Percentiles rank a stretch among this genome's conserved stretches.
Evolutionary conservation across 1,139 yeast genomes (phyloP).

Genomic region (Saccharomycopsis crataegensis): DNA sequence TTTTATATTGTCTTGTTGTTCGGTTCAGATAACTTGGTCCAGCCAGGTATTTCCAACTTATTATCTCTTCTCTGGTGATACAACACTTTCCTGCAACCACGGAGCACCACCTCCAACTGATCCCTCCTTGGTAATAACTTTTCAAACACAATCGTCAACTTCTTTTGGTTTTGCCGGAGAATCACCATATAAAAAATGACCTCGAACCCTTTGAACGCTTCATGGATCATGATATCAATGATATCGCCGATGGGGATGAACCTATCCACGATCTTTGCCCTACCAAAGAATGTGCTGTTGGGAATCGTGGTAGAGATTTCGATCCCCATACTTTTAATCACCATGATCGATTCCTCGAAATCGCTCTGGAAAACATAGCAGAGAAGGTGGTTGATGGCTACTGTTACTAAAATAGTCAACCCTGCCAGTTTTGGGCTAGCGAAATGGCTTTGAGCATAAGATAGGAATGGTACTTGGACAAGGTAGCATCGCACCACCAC

Average conservation of each 20-base stretch:
- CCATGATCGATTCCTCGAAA: slow-evolving; percentile 23
- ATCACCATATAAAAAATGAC: slow-evolving; percentile 48
- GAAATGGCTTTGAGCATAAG: neutral
- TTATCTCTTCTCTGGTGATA: slow-evolving; percentile 21
- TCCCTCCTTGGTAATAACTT: slow-evolving; percentile 40
- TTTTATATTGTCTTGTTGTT: too few relatives aligned
- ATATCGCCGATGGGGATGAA: slow-evolving; percentile 44
- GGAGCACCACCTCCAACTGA: slow-evolving; percentile 36
- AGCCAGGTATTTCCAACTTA: slow-evolving; percentile 13
- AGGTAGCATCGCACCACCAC: neutral
- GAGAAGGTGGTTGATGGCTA: slow-evolving; percentile 8
- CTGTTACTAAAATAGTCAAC: neutral
- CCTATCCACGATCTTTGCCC: slow-evolving; percentile 9
- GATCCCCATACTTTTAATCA: slow-evolving; percentile 27
- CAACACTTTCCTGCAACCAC: slow-evolving; percentile 29
- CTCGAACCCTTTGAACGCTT: slow-evolving; percentile 49
- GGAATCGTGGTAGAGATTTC: slow-evolving; percentile 25
- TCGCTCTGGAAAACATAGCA: slow-evolving; percentile 14
- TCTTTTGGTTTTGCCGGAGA: slow-evolving; percentile 33
- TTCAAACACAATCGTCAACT: slow-evolving; percentile 41
- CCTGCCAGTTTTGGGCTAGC: neutral
- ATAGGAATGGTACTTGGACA: neutral
- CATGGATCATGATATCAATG: slow-evolving; percentile 52
- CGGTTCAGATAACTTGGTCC: too few relatives aligned
- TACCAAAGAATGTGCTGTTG: neutral